phyloP scores from a whole-genome alignment of 2,329 filamentous ascomycete genomes.

The Rhynchosporium secalis region DNA sequence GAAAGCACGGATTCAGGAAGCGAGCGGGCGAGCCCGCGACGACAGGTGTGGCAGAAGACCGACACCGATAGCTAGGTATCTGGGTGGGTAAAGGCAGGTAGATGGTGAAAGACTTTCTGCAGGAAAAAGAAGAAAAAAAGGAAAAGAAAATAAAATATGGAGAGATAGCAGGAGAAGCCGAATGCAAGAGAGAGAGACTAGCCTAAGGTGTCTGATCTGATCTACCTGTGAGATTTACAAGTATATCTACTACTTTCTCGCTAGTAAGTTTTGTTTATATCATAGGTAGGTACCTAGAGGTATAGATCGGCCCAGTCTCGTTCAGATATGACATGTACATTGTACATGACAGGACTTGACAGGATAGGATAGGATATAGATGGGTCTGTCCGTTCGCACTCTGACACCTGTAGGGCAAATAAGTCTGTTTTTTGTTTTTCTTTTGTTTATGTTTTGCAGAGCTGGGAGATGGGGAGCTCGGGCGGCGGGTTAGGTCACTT shows the following conservation, averaged over 20 bases:
- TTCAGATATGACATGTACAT: not conserved
- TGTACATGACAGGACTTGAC: not conserved
- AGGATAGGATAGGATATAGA: too few relatives aligned
- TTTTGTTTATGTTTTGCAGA: too few relatives aligned
- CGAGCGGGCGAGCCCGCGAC: too few relatives aligned
- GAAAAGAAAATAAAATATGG: not conserved
- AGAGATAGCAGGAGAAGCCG: not conserved
- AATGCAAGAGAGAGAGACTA: not conserved
- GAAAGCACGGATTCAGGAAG: too few relatives aligned
- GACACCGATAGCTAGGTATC: not conserved
- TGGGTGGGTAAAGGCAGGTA: not conserved
- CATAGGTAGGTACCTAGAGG: not conserved
- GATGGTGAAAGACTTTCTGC: not conserved
- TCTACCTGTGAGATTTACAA: not conserved
- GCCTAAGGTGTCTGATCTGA: not conserved
- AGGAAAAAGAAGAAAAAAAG: not conserved
- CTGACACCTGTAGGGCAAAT: too few relatives aligned
- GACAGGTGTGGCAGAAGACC: not conserved
- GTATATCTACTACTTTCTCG: not conserved
- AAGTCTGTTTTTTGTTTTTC: too few relatives aligned
- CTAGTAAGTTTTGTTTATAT: constrained; percentile 14
- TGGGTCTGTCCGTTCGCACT: too few relatives aligned
- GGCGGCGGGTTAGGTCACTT: too few relatives aligned
- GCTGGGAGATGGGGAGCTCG: too few relatives aligned
- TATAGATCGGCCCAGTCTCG: not conserved